Base-by-base conservation (phyloP, 2,329 filamentous ascomycete genomes). In the Aspergillus udagawae region DNA sequence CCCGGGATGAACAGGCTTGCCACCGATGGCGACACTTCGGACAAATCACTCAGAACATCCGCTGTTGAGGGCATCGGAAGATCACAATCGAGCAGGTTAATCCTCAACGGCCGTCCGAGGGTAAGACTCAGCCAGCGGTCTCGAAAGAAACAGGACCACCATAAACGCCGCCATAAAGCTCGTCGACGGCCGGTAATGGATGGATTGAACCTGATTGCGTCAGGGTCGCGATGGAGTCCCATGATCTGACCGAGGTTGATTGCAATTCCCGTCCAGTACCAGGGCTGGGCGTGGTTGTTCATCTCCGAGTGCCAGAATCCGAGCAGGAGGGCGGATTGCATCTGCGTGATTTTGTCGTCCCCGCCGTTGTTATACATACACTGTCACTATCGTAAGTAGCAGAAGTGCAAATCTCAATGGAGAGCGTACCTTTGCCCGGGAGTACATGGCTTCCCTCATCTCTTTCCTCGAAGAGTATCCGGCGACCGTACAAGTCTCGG, bases 191-290 rank as follows among this genome's bases (percentile, higher is more conserved):
- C 55, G 2, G 57, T 61, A 21, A 71, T 65, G 23, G 58, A 55
- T 8, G 63, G 57, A 49, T 65, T 65, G 20, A 49, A 59, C 23
- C 49, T 54, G 9, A 56, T 51, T 3, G 45, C 42, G 44, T 62
- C 58, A 0, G 68, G 67, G 32, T 60, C 62, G 51, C 73, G 73
- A 60, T 80, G 76, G 0, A 80, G 66, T 0, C 78, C 78, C 2
- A 78, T 69, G 3, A 73, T 75, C 28, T 79, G 77, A 17, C 72
- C 75, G 2, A 79, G 68, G 28, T 67, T 71, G 51, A 79, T 74
- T 4, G 77, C 76, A 25, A 76, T 69, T n/a, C 78, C 75, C 3
- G 72, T 75, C 77, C 78, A 80, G 54, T 79, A 75, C 77, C 77
- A 80, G 0, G 77, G 72, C 9, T 77, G 73, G 8, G 68, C 70